Evolutionary conservation across 2,329 filamentous ascomycete genomes (phyloP).

Genomic region (Lojkania enalia): DNA sequence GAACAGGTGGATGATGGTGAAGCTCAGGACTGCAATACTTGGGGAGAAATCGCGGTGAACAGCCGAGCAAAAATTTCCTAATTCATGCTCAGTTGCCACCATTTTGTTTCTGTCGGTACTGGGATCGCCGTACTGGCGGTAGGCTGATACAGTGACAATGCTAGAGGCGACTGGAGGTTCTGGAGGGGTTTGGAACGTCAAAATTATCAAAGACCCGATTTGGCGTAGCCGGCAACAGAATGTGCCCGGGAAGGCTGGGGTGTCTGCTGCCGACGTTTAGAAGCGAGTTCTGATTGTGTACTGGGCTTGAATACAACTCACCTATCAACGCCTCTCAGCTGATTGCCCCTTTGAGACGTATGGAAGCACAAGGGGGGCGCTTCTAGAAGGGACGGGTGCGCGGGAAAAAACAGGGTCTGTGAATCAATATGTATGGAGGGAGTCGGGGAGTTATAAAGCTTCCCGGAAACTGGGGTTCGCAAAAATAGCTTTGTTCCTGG

Average conservation of each 20-base stretch:
- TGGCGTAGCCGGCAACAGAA: constrained; percentile 33
- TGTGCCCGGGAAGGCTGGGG: constrained; percentile 15
- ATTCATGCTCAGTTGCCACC: constrained; percentile 29
- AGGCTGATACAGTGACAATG: constrained; percentile 29
- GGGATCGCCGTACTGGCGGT: constrained; percentile 20
- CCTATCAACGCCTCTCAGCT: not conserved
- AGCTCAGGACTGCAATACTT: constrained; percentile 26
- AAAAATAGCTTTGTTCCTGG: constrained; percentile 34
- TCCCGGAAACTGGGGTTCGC: constrained; percentile 11
- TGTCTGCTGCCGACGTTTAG: constrained; percentile 24
- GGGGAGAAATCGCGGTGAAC: constrained; percentile 20
- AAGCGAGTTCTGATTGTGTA: not conserved
- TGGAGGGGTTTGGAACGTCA: constrained; percentile 33
- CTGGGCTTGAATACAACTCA: not conserved
- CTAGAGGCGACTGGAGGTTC: constrained; percentile 21
- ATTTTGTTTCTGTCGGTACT: constrained; percentile 26
- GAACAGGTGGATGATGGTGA: constrained; percentile 24
- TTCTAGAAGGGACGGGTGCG: constrained; percentile 16
- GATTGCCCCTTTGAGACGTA: constrained; percentile 15
- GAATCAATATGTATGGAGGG: constrained; percentile 1
- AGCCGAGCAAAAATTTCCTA: constrained; percentile 32
- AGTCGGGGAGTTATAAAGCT: constrained; percentile 12
- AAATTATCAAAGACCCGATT: constrained; percentile 43
- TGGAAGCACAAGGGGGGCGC: constrained; percentile 10
- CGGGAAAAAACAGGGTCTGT: constrained; percentile 7